A percentile compares a stretch with the other conserved stretches of the same genome.
These are phyloP conservation scores for Termitomyces sp. DNA, from an alignment of 1,284 basidiomycete species.

Conservation along the genomic window DNA sequence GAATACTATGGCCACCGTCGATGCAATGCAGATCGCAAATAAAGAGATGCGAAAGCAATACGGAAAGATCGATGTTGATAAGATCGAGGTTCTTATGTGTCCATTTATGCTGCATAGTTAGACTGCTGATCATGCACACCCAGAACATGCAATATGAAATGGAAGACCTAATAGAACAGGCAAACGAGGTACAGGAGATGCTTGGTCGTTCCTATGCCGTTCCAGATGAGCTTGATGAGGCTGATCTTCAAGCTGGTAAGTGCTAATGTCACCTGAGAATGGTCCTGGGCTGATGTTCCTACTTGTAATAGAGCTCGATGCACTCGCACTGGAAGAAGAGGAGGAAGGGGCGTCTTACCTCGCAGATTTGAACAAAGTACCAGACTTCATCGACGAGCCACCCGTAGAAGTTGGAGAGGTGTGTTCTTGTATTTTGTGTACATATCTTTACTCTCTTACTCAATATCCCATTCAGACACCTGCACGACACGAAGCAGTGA, in stretches of 20 bases:
- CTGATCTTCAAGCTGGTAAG: constrained; percentile 92
- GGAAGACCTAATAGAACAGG: constrained; percentile 96
- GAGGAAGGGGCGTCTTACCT: constrained; percentile 87
- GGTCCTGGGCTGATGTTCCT: neutral
- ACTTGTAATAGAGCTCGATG: constrained; percentile 71
- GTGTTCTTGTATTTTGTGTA: constrained; percentile 13
- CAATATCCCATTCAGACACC: constrained; percentile 27
- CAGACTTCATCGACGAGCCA: constrained; percentile 86
- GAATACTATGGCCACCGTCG: constrained; percentile 99
- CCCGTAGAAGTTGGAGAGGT: constrained; percentile 68
- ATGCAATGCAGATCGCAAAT: constrained; percentile 97
- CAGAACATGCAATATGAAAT: constrained; percentile 95
- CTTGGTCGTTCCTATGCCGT: constrained; percentile 93
- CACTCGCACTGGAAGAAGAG: constrained; percentile 81
- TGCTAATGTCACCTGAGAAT: constrained; percentile 8
- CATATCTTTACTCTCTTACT: neutral
- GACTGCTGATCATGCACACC: neutral
- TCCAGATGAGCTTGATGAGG: constrained; percentile 97
- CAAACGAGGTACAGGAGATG: constrained; percentile 96
- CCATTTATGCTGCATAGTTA: neutral
- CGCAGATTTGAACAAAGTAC: constrained; percentile 76
- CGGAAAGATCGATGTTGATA: constrained; percentile 95
- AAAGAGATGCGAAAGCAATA: constrained; percentile 98
- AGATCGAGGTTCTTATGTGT: constrained; percentile 79
- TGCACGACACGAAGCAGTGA: constrained; percentile 47